Evolutionary conservation across 441 rosid genomes (phyloP), one percentile per base, ranked within the genome.

Genomic region (Viola pubescens): DNA sequence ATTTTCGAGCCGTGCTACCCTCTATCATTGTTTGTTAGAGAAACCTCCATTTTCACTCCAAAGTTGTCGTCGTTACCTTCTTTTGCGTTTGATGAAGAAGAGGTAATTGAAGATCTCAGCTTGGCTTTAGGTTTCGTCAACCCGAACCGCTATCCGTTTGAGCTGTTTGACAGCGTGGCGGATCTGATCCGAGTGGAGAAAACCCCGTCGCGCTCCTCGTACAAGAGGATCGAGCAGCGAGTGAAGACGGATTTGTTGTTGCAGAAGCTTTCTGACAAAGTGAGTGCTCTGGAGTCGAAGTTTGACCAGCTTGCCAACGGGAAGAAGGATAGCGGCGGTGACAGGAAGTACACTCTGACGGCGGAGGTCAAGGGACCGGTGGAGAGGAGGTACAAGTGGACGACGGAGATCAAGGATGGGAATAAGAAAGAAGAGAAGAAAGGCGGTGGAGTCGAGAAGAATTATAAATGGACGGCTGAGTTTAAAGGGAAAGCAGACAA

Each of bases 401-500:
- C 68, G 58, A 79, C 89, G 37, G 96, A 83, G 79, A 64, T 83
- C 53, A 75, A 77, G 26, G 83, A 67, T 51, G 79, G 71, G 13
- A 80, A 73, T 67, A 73, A 77, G 48, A 74, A 73, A 60, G 55
- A 79, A 47, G 68, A 75, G 64, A 74, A 73, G 59, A 63, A 69
- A 62, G 72, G 67, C 48, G 68, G 9, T 7, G 67, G 54, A 58
- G 40, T 57, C 14, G 72, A 71, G 66, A 81, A 71, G 79, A 83
- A 73, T 67, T 86, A 81, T 54, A 85, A 79, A 62, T 88, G 96
- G 94, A 75, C 78, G 56, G 80, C 91, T 49, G 91, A 90, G 82
- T 47, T 88, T 49, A 86, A 88, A 73, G 82, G 79, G 3, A 82
- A 83, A 67, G 2, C 3, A 26, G 86, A 71, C 19, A 79, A 40